Base-by-base conservation (phyloP, 768 basidiomycete species). In the Macrocybe gigantea region DNA sequence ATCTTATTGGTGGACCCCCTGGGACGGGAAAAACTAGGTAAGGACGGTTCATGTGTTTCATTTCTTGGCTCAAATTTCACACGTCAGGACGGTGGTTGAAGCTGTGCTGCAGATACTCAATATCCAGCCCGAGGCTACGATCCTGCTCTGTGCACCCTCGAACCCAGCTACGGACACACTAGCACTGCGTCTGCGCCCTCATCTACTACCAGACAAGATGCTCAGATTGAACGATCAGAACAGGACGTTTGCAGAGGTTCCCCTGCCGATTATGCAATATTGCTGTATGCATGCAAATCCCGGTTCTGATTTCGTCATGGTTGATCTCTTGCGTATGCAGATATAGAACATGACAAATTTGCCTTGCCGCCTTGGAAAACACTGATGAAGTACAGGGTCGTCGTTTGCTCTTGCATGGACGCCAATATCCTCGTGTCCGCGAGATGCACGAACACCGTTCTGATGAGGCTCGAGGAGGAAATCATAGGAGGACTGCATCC, bases 11-110 rank as follows among this genome's bases (percentile, higher is more conserved):
- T 45, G 76, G 76, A 1, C 76, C 76, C 10, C 74, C 76, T 12
- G 76, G 76, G 1, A 78, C 76, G 13, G 76, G 75, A 13, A 78
- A 78, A 58, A 78, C 75, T n/a, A 68, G 71, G 74, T 72, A 49
- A 22, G 30, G 50, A 38, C 47, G 30, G 15, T 38, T 4, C 12
- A 35, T 48, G 1, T 45, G 41, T 29, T 30, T 22, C 5, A 12
- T 34, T 36, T 39, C 33, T 36, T 13, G 31, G 31, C 12, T 10
- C 39, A 32, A 42, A 29, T 43, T 38, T 40, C 1, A n/a, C 11
- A 38, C 40, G 33, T 8, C 36, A 75, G 76, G 52, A 78, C 75
- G 2, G 66, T 75, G 3, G 74, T 75, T 14, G 75, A 77, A 59
- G 60, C 67, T 5, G 76, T 78, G 3, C 61, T 75, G 15, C 75